Evolutionary conservation across 164 flowering plant genomes (phyloP).

Genomic region (Amborella trichopoda): DNA sequence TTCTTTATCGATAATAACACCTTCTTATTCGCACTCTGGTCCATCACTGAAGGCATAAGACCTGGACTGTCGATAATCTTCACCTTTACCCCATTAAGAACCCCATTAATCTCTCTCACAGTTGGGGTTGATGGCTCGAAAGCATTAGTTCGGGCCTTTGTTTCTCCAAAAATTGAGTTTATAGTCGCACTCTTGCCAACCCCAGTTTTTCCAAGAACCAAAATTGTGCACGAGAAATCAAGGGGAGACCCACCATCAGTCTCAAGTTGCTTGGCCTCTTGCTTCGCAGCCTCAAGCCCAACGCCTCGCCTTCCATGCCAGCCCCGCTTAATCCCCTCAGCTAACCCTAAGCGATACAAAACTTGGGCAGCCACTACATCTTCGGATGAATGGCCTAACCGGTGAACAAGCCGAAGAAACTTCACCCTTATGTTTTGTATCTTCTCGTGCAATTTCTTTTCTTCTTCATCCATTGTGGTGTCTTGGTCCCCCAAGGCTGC

Average conservation of each 20-base stretch:
- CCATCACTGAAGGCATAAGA: constrained; percentile 58
- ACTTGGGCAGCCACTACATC: constrained; percentile 79
- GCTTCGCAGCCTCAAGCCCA: constrained; percentile 64
- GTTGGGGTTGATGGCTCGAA: constrained; percentile 56
- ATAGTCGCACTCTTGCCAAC: constrained; percentile 98
- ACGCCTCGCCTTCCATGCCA: constrained; percentile 39
- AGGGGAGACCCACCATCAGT: constrained; percentile 43
- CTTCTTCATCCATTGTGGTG: constrained; percentile 54
- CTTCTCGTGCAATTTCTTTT: constrained; percentile 60
- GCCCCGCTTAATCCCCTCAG: constrained; percentile 31
- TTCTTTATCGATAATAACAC: constrained; percentile 55
- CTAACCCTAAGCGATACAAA: constrained; percentile 60
- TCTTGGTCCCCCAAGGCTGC: constrained; percentile 30
- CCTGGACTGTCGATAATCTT: constrained; percentile 84
- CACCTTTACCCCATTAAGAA: constrained; percentile 62
- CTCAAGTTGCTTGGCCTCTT: constrained; percentile 54
- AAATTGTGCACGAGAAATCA: constrained; percentile 61
- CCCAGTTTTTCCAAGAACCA: constrained; percentile 86
- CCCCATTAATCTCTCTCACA: constrained; percentile 55
- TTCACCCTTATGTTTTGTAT: constrained; percentile 68
- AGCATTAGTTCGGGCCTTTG: constrained; percentile 46
- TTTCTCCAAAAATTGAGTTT: constrained; percentile 81
- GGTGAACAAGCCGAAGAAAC: constrained; percentile 71
- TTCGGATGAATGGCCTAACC: constrained; percentile 70
- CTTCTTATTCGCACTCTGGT: constrained; percentile 51